A percentile compares a stretch with the other conserved stretches of the same genome.
phyloP scores from a whole-genome alignment of 306 rosid genomes.

The Pterocarpus macrocarpus region DNA sequence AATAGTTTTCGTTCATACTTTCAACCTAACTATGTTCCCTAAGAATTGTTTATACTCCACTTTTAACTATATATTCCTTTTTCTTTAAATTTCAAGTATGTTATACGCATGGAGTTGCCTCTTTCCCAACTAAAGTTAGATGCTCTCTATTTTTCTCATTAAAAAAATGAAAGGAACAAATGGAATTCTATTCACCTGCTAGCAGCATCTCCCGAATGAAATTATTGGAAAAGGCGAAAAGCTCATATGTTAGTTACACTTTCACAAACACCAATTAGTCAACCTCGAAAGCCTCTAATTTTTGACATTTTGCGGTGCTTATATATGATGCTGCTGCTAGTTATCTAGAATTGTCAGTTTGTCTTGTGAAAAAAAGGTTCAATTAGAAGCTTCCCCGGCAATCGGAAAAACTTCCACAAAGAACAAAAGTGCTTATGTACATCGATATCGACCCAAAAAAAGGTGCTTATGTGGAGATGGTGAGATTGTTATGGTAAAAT shows the following conservation, averaged over 20 bases:
- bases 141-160: background rate
- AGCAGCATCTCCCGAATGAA: background rate
- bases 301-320: slow-evolving; percentile 16
- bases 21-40: background rate
- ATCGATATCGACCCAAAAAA: slow-evolving; percentile 18
- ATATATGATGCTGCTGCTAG: background rate
- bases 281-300: slow-evolving; percentile 11
- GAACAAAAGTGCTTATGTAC: slow-evolving; percentile 32
- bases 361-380: background rate
- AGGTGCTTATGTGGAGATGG: slow-evolving; percentile 19
- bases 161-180: background rate
- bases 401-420: slow-evolving; percentile 15
- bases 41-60: background rate
- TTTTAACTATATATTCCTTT: background rate
- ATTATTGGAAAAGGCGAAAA: background rate
- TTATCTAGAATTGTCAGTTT: slow-evolving; percentile 15
- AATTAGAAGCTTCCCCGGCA: background rate
- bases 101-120: background rate
- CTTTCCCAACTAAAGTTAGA: background rate
- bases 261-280: background rate
- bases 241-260: background rate
- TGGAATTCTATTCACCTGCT: background rate
- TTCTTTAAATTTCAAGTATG: background rate
- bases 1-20: background rate
- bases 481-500: slow-evolving; percentile 1